Conservation (phyloP, 177 flowering plant species). For the Vitis hybrid region DNA sequence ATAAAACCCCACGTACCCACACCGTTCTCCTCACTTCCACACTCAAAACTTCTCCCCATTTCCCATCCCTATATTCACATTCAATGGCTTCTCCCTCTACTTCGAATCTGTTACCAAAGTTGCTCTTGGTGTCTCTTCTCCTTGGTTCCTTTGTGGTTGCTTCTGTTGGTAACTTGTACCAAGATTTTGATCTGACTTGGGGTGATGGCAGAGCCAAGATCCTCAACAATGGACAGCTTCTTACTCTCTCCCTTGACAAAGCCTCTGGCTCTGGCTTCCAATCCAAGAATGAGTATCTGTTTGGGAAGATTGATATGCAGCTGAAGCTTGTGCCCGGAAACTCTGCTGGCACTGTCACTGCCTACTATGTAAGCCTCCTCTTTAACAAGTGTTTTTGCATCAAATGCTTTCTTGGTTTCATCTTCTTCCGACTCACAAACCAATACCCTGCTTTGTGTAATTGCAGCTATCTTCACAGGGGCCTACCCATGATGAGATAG, state of each 20-base stretch:
- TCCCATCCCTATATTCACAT: too few species aligned
- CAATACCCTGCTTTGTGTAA: too few species aligned
- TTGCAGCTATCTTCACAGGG: too few species aligned
- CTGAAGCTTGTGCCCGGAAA: conserved; percentile 51
- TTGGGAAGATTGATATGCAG: conserved; percentile 43
- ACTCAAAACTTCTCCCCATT: too few species aligned
- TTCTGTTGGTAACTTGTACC: conserved; percentile 26
- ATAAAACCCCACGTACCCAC: too few species aligned
- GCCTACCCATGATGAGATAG: too few species aligned
- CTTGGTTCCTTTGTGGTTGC: neutral
- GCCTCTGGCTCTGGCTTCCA: conserved; percentile 42
- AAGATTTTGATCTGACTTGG: conserved; percentile 40
- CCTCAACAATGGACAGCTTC: conserved; percentile 37
- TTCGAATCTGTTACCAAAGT: neutral
- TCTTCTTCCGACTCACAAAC: too few species aligned
- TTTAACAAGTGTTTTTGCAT: neutral
- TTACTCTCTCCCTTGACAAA: conserved; percentile 31
- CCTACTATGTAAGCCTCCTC: conserved; percentile 25
- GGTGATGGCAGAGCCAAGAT: conserved; percentile 39
- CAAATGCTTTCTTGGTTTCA: neutral
- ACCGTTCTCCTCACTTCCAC: too few species aligned
- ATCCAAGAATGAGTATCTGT: conserved; percentile 30
- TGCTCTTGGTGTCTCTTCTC: neutral
- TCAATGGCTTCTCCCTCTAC: neutral
- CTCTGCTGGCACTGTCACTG: conserved; percentile 54